Percentiles rank a stretch among this genome's conserved stretches.
phyloP scores from a whole-genome alignment of 2,329 filamentous ascomycete species.

The Tolypocladium tropicale region DNA sequence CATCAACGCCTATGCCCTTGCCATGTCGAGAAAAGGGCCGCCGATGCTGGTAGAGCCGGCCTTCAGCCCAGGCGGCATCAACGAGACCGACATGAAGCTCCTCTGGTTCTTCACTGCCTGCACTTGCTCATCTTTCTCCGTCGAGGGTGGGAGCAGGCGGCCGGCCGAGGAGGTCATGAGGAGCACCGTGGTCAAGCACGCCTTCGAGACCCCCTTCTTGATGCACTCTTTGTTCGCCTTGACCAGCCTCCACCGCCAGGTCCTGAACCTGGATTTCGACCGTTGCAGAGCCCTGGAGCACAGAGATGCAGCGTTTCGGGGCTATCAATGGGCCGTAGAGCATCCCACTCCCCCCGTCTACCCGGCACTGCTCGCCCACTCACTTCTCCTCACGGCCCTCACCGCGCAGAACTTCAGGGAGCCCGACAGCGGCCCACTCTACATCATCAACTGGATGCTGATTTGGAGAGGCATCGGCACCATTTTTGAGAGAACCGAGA shows the following conservation, averaged over 20 bases:
- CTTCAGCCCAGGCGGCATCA: conserved; percentile 20
- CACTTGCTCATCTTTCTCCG: conserved; percentile 35
- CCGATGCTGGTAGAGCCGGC: conserved; percentile 14
- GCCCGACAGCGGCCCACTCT: conserved; percentile 31
- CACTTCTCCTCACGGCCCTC: conserved; percentile 39
- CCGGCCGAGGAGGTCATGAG: conserved; percentile 33
- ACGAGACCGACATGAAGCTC: conserved; percentile 39
- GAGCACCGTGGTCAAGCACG: conserved; percentile 35
- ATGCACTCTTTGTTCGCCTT: conserved; percentile 45
- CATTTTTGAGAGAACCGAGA: conserved; percentile 28
- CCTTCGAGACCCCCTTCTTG: conserved; percentile 42
- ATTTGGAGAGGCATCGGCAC: conserved; percentile 43
- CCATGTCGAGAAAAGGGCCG: background rate
- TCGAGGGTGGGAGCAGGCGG: conserved; percentile 22
- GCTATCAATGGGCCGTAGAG: conserved; percentile 42
- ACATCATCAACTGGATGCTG: conserved; percentile 45
- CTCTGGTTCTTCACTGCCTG: conserved; percentile 44
- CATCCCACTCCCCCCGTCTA: conserved; percentile 32
- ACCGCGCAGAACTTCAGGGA: conserved; percentile 41
- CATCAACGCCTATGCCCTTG: background rate
- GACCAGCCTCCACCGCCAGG: conserved; percentile 37
- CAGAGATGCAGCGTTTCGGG: conserved; percentile 37
- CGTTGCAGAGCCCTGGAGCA: conserved; percentile 29
- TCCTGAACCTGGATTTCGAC: conserved; percentile 27
- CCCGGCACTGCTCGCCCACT: conserved; percentile 40